Evolutionary conservation across 2,329 filamentous ascomycete genomes (phyloP), one percentile per base, ranked within the genome.

Genomic region (Pestalotiopsis sp.): DNA sequence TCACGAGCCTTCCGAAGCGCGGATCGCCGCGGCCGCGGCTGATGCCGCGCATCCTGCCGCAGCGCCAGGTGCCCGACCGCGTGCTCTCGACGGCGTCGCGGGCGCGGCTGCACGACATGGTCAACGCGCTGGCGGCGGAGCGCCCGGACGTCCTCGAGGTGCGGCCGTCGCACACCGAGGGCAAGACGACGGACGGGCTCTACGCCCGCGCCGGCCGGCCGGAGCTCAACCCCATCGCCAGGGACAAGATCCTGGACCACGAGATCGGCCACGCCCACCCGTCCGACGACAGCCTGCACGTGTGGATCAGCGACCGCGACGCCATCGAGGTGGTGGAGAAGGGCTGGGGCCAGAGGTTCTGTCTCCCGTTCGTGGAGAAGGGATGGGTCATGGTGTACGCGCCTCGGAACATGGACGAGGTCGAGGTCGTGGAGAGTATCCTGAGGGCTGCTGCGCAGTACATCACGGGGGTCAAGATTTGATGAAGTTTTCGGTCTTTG

Each of bases 351-450:
- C 63, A 65, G 48, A n/a, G 63, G 24, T 65, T 65, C 26, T 65
- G 44, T 7, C 26, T 65, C 17, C 63, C 63, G 14, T 57, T 56
- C 38, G 63, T 65, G 22, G 56, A 65, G 5, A 26, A 75, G 71
- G 75, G 75, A 0, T 83, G 81, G 66, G 73, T 82, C 38, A 66
- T 83, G 61, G 58, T 83, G 0, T 83, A 83, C 30, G 80, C 81
- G 55, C 81, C 81, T 52, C 71, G 81, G 22, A 73, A 80, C n/a
- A 75, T 75, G 24, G 74, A 40, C 0, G 81, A 83, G 71, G 73
- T 79, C 39, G 73, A 70, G 38, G 71, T 78, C 5, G 78, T 78
- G 76, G 67, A 58, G 63, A 68, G 65, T 24, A 39, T 74, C 11
- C 65, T 75, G 14, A 39, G 71, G 24, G 74, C 75, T 6, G 68